These are phyloP conservation scores for Diversispora epigaea DNA, from an alignment of 192 early-diverging fungal genomes.

Conservation along the genomic window DNA sequence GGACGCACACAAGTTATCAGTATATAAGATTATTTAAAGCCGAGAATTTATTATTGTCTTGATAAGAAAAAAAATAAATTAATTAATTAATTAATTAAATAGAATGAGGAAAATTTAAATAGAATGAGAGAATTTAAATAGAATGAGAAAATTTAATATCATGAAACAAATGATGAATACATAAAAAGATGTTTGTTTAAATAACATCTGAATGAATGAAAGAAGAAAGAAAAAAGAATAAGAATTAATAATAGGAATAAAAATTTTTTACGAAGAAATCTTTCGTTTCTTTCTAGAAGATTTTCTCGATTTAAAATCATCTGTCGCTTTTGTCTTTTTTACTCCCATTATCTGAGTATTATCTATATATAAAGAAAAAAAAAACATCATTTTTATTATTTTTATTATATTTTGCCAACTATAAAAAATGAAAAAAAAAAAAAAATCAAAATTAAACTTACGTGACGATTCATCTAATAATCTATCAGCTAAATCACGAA, in stretches of 20 bases:
- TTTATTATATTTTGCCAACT: not conserved
- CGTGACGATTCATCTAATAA: slow-evolving; percentile 35
- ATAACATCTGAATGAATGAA: too few species aligned
- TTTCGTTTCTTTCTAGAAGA: not conserved
- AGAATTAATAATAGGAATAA: too few species aligned
- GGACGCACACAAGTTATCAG: slow-evolving; percentile 11
- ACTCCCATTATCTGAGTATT: slow-evolving; percentile 1
- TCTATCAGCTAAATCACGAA: slow-evolving; percentile 63
- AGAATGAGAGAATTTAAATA: too few species aligned
- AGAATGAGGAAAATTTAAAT: too few species aligned
- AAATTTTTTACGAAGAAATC: too few species aligned
- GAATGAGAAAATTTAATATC: too few species aligned
- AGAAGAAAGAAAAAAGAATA: too few species aligned
- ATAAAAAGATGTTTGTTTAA: too few species aligned
- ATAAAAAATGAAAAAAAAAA: not conserved
- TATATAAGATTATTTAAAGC: slow-evolving; percentile 19
- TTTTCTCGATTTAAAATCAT: slow-evolving; percentile 4
- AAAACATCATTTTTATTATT: too few species aligned
- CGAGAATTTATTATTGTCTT: not conserved
- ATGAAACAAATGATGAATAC: too few species aligned
- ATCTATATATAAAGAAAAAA: not conserved
- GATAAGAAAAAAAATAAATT: too few species aligned
- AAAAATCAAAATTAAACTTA: not conserved
- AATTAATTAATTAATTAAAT: too few species aligned
- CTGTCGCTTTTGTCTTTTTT: slow-evolving; percentile 1